Evolutionary conservation across 768 basidiomycete species (phyloP), one percentile per base, ranked within the genome.

Genomic region (Sporobolomyces phaffii): DNA sequence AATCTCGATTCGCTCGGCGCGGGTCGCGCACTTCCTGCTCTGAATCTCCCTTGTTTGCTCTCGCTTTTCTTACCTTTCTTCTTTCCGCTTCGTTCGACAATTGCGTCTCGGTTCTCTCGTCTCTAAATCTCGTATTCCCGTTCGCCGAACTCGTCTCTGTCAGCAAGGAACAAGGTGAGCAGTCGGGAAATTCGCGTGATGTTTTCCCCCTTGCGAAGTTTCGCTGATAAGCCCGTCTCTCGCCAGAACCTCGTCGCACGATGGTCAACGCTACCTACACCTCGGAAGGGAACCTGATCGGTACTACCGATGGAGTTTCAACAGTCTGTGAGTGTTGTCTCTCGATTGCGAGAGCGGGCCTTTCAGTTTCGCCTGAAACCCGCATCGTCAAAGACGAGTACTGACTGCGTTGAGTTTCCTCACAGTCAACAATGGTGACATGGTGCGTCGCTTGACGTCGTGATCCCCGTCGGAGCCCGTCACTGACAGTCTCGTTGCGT

Each of bases 251-350:
- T n/a, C n/a, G n/a, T 45, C 43, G 7, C n/a, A 40, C 45, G 9
- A 81, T 80, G 80, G 80, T 81, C 68, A 81, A 82, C 74, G 78
- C 75, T 31, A 80, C 80, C 52, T 82, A 80, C 73, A 78, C 81
- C 45, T 63, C 76, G 10, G 56, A 61, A 4, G 62, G 51, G 11
- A 53, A 57, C 24, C 26, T 70, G 29, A 26, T 47, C 26, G 62
- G 64, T 1, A 57, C 28, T 1, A 24, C 36, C 2, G 49, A 58
- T 10, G 53, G 44, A 7, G 57, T 38, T 24, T 14, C 29, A 9
- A 41, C 51, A 24, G 50, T 68, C 33, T 62, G 61, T 66, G 48
- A 24, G 53, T 54, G 9, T n/a, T n/a, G n/a, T 11, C 14, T 6
- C 11, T 6, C 6, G 3, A 13, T 2, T 40, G 11, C 18, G 11